Evolutionary conservation across 2,329 filamentous ascomycete species (phyloP), one percentile per base, ranked within the genome.

Genomic region (Laburnicola sp.): DNA sequence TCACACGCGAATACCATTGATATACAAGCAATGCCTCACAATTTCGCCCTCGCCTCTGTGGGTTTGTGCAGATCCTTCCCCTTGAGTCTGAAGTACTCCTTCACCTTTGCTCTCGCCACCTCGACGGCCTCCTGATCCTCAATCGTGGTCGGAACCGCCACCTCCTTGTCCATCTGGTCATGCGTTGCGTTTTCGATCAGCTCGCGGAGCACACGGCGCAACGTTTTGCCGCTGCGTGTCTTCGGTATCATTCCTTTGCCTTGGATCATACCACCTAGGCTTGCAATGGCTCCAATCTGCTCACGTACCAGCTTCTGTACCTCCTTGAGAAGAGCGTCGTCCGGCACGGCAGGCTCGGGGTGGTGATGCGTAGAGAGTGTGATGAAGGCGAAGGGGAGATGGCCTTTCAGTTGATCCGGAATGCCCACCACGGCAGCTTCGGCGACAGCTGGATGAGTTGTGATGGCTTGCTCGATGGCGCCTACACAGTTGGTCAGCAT

Each of bases 311-410:
- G 79, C 27, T 72, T 75, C 62, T 94, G 89, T 35, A 94, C 83
- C 69, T 92, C 88, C 38, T 71, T 75, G 58, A 82, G 78, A 10
- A 85, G 73, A 40, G 75, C 65, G 1, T 69, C 54, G 1, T 77
- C 72, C 4, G 80, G 80, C 3, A 82, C 71, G 7, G 82, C 82
- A 6, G 78, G 80, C 2, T 71, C 59, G 3, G 77, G 82, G 69
- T 82, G 80, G 3, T 78, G 69, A 9, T 78, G 74, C 0, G 80
- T 75, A 1, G 76, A 74, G n/a, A 83, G 77, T 0, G 83, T 87
- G 60, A 96, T 80, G 69, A 97, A 96, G 7, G 91, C 92, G 65
- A 97, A 96, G 0, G 93, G 92, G 4, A 96, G 81, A 63, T 96
- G 91, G 16, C 92, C 93, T 71, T 97, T 97, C 37, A 96, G 78